Base-by-base conservation (phyloP, 805 yeast species). In the Ogataea haglerorum region DNA sequence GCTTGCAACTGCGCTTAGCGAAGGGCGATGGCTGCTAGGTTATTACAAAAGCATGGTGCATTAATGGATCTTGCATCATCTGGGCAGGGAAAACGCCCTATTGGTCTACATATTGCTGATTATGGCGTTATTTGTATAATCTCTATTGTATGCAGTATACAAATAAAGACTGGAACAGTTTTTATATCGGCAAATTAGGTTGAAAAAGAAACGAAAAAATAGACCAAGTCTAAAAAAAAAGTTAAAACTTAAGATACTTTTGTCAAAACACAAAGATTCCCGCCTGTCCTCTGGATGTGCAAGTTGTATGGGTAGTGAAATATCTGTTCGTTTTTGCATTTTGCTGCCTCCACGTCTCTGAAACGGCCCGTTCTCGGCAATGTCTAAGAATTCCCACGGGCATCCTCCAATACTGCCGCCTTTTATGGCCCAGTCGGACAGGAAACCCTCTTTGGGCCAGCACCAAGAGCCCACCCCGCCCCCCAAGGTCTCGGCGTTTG, bases 401-500 rank as follows among this genome's bases (percentile, higher is more conserved):
- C 36, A 32, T 14, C 32, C 18, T 13, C 34, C 42, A 10, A 9
- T 28, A 14, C 22, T 33, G 22, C 37, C 42, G 38, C 27, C 38
- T 13, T 32, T 23, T 19, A 13, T 31, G 30, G 30, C 19, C 16
- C 35, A 31, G 15, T 30, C 34, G 12, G 22, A 38, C 30, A 32
- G 38, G 25, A 30, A 45, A 13, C 22, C 38, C 6, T 17, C 49
- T 14, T 35, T 42, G 9, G 33, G 28, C 12, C 38, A 27, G 16
- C 43, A 19, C 15, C 39, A 25, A 6, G 32, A 29, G 19, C 35
- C 25, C 13, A 26, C 25, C 7, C 42, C 32, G 9, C 40, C 54
- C 6, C 55, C 54, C 9, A 76, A 76, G 55, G 74, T 74, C 41
- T 72, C 73, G 42, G 85, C 85, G 0, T 81, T 81, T 60, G 85